A percentile compares a stretch with the other conserved stretches of the same genome.
These are phyloP conservation scores for Umbelopsis ramanniana DNA, from an alignment of 192 early-diverging fungal species.

Conservation along the genomic window DNA sequence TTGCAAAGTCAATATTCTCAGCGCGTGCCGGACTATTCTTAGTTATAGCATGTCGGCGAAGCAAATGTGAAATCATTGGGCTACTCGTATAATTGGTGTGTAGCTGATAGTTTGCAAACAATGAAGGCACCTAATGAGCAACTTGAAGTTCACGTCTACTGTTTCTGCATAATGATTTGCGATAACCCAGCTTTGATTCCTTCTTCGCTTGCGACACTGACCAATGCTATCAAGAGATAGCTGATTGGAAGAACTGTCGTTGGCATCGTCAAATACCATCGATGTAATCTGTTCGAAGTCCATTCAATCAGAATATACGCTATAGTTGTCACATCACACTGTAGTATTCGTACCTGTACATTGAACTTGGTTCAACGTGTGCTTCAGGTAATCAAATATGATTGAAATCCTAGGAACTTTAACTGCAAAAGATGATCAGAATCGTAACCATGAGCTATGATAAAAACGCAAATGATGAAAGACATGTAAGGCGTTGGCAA, in stretches of 20 bases:
- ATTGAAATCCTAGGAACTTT: no score
- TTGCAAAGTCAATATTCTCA: background rate
- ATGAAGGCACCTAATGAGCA: background rate
- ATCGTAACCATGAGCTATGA: no score
- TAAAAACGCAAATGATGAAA: no score
- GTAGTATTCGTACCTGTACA: background rate
- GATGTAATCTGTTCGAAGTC: background rate
- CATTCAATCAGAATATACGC: background rate
- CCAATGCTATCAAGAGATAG: background rate
- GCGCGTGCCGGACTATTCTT: background rate
- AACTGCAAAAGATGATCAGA: no score
- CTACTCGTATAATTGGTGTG: background rate
- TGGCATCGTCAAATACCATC: background rate
- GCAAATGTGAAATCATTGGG: background rate
- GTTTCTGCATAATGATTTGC: background rate
- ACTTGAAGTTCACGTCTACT: background rate
- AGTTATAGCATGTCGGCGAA: background rate
- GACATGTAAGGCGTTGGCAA: no score
- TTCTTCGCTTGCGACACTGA: background rate
- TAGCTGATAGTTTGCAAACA: background rate
- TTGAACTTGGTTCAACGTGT: no score
- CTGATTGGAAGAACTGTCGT: background rate
- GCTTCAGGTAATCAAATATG: no score
- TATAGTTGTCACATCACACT: background rate
- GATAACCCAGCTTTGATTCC: background rate